Evolutionary conservation across 1,284 basidiomycete species (phyloP), one percentile per base, ranked within the genome.

Genomic region (Waitea zeae): DNA sequence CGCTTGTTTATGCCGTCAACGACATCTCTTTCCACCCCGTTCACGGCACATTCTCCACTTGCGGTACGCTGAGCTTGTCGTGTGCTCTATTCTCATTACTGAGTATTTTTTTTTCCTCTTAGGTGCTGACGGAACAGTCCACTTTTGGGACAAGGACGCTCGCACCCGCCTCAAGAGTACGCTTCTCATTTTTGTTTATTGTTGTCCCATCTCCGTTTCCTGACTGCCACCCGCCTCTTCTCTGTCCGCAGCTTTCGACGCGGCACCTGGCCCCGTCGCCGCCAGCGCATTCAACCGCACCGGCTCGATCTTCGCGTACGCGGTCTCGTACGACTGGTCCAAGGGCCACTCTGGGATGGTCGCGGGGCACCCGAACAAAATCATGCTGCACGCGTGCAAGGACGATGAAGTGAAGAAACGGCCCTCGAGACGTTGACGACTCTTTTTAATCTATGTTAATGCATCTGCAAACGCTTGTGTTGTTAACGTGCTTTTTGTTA

Each of bases 11-110:
- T 49, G 71, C 90, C 1, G 89, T 97, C 38, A 97, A 98, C 48
- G 80, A 84, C 38, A 82, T 88, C 46, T 70, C 74, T 1, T 96
- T 96, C 67, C 89, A 96, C 51, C 86, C 86, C 31, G 67, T 78
- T 1, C 83, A 93, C 43, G 90, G 89, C 30, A 97, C 92, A 1
- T 96, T 96, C 58, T 83, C 84, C 20, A 96, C 90, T 0, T 88
- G 82, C 40, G 92, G 92, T 65, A 53, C 47, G 77, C 52, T 51
- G 49, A 12, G 2, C 39, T 40, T 31, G 35, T 48, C 34, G 48
- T 45, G 33, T 44, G 39, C 43, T 46, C 43, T 49, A 13, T 6
- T n/a, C n/a, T n/a, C n/a, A n/a, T n/a, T n/a, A n/a, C n/a, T 20
- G 20, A 17, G 34, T 40, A 36, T 9, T 24, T 13, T 14, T 20